Percentiles rank a stretch among this genome's conserved stretches.
Conservation (phyloP, 2,329 filamentous ascomycete genomes). For the Alternaria sp. region DNA sequence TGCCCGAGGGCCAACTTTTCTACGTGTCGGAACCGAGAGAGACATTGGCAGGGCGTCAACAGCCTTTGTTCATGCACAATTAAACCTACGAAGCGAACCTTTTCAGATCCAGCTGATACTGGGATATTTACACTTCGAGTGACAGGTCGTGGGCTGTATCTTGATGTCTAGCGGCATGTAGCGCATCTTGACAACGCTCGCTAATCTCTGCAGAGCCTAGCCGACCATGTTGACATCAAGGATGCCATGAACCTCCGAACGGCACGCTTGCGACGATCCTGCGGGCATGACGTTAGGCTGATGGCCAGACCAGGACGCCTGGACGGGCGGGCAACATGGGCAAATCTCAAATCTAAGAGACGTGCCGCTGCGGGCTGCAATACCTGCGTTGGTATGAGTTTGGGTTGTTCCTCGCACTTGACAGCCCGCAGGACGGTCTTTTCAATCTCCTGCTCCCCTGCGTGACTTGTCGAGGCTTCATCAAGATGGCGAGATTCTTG, state of each 20-base stretch:
- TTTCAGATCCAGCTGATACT: not conserved
- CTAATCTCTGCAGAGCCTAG: not conserved
- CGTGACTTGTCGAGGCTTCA: not conserved
- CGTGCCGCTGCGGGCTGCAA: not conserved
- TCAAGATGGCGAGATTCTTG: conserved; percentile 30
- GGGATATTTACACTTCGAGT: not conserved
- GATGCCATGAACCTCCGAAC: not conserved
- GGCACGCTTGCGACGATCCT: conserved; percentile 7
- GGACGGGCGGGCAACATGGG: conserved; percentile 6
- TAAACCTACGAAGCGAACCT: not conserved
- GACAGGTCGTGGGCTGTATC: not conserved
- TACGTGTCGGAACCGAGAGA: not conserved
- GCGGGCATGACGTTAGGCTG: conserved; percentile 7
- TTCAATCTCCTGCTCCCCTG: not conserved
- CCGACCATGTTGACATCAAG: not conserved
- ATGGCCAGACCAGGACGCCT: conserved; percentile 4
- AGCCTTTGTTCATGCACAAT: not conserved
- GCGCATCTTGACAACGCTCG: conserved; percentile 1
- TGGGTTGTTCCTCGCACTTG: not conserved
- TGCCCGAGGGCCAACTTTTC: not conserved
- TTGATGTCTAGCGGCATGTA: not conserved
- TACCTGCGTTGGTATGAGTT: not conserved
- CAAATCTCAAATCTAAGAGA: not conserved
- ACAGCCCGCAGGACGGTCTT: not conserved
- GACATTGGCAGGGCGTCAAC: not conserved